phyloP scores from a whole-genome alignment of 208 protist species.

The Leishmania martiniquensis region DNA sequence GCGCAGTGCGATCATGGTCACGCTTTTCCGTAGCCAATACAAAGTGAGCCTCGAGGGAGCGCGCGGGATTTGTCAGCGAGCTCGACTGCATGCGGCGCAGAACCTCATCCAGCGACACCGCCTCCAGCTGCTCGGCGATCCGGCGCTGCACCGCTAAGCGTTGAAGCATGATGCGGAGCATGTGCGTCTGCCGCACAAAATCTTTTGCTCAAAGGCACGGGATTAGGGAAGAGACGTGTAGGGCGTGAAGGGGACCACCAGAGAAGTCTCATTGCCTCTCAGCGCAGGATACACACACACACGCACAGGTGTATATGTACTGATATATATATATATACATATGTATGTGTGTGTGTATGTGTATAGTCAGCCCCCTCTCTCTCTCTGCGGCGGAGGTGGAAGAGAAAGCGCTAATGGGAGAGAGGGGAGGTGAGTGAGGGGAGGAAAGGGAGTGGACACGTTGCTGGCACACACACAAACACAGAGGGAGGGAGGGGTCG shows the following conservation, averaged over 20 bases:
- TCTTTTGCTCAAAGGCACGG: not conserved
- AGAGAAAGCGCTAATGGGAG: too few species aligned
- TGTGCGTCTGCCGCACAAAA: not conserved
- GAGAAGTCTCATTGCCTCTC: not conserved
- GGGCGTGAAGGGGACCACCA: not conserved
- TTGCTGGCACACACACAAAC: not conserved
- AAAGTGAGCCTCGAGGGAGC: constrained; percentile 78
- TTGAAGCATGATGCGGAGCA: constrained; percentile 33
- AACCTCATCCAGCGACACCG: constrained; percentile 66
- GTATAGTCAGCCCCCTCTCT: not conserved
- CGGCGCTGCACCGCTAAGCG: constrained; percentile 26
- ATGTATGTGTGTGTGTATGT: not conserved
- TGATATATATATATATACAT: not conserved
- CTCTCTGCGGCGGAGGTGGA: not conserved
- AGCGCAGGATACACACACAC: not conserved
- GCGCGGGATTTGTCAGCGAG: constrained; percentile 60
- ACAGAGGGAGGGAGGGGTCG: not conserved
- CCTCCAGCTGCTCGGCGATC: constrained; percentile 33
- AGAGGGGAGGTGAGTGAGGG: not conserved
- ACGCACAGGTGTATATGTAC: not conserved
- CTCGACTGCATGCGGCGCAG: constrained; percentile 82
- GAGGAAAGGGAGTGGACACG: not conserved
- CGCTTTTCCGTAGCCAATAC: not conserved
- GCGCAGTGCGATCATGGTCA: not conserved
- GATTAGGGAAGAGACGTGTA: not conserved